Evolutionary conservation across 805 yeast species (phyloP).

Genomic region (Scheffersomyces spartinae): DNA sequence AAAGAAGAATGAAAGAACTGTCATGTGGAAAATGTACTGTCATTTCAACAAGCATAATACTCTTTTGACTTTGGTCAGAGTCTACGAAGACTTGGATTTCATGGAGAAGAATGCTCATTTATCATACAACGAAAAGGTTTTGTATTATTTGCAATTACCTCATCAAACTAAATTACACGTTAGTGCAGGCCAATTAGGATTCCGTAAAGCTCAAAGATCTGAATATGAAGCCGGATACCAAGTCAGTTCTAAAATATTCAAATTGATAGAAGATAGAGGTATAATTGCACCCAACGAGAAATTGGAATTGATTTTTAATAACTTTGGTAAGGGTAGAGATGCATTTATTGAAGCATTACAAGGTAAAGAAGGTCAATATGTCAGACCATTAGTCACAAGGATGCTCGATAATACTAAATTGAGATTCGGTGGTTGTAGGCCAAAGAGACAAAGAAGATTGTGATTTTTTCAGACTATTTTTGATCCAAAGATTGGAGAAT

Average conservation of each 20-base stretch:
- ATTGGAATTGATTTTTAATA: slow-evolving; percentile 67
- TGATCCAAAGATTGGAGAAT: too few relatives aligned
- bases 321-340: slow-evolving; percentile 82
- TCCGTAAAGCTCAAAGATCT: slow-evolving; percentile 79
- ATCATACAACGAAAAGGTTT: slow-evolving; percentile 56
- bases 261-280: slow-evolving; percentile 52
- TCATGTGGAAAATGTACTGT: slow-evolving; percentile 67
- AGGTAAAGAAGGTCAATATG: slow-evolving; percentile 75
- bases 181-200: slow-evolving; percentile 81
- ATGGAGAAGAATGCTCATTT: slow-evolving; percentile 42
- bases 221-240: slow-evolving; percentile 92
- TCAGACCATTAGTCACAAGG: slow-evolving; percentile 58
- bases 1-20: slow-evolving; percentile 19
- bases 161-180: slow-evolving; percentile 60
- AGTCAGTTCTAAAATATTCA: slow-evolving; percentile 63
- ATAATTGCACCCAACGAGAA: slow-evolving; percentile 40
- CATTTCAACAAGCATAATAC: slow-evolving; percentile 77
- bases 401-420: slow-evolving; percentile 71
- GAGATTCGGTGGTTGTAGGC: slow-evolving; percentile 86
- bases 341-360: slow-evolving; percentile 76
- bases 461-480: too few relatives aligned
- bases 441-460: slow-evolving; percentile 73
- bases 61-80: slow-evolving; percentile 61
- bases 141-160: slow-evolving; percentile 69
- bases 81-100: slow-evolving; percentile 51